These are phyloP conservation scores for Lycium ferocissimum DNA, from an alignment of 257 asterid species.

Conservation along the genomic window DNA sequence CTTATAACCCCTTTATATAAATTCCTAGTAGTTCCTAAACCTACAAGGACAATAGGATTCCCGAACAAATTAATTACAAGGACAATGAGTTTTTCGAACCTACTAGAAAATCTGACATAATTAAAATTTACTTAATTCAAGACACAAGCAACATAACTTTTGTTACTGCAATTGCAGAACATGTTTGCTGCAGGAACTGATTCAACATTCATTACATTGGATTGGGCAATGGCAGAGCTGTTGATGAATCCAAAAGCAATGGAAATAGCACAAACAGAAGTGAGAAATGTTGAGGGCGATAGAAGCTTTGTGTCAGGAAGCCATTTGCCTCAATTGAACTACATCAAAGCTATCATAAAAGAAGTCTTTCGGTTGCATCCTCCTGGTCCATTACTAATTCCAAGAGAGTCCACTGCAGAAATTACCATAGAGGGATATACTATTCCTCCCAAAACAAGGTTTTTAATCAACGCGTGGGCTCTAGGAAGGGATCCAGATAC, in stretches of 20 bases:
- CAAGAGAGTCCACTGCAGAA: conserved; percentile 59
- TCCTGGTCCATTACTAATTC: conserved; percentile 59
- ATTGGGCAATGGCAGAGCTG: conserved; percentile 74
- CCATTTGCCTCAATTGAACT: conserved; percentile 50
- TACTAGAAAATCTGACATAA: too few relatives aligned
- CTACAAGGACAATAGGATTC: too few relatives aligned
- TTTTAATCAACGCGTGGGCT: conserved; percentile 65
- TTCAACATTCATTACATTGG: conserved; percentile 57
- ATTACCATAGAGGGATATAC: conserved; percentile 45
- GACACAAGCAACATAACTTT: too few relatives aligned
- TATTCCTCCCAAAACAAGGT: conserved; percentile 53
- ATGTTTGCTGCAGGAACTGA: conserved; percentile 84
- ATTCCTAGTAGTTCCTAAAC: too few relatives aligned
- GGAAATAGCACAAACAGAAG: conserved; percentile 54
- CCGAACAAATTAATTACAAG: too few relatives aligned
- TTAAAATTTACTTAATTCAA: too few relatives aligned
- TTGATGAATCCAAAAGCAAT: conserved; percentile 50
- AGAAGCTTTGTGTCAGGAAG: conserved; percentile 44
- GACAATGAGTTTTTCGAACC: too few relatives aligned
- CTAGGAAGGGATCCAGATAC: conserved; percentile 58
- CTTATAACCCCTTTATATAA: too few relatives aligned
- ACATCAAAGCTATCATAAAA: conserved; percentile 60
- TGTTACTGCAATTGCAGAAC: conserved; percentile 43
- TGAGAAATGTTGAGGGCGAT: conserved; percentile 48
- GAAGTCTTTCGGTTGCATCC: conserved; percentile 62